phyloP scores from a whole-genome alignment of 805 yeast species.

The Ogataea naganishii region DNA sequence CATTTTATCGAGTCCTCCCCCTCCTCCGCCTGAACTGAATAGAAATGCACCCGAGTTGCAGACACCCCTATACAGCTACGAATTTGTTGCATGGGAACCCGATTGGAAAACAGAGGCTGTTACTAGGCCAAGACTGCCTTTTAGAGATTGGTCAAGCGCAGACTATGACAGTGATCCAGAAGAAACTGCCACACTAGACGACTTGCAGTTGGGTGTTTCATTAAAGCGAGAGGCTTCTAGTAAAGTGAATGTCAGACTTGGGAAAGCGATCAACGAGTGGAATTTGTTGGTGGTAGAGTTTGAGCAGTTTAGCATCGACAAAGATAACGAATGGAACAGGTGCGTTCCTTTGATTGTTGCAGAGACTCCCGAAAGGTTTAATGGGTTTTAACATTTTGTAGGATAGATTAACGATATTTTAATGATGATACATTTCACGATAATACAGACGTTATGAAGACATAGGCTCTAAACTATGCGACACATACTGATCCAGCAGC shows the following conservation, averaged over 20 bases:
- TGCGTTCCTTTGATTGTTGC: conserved; percentile 25
- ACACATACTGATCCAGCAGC: no score
- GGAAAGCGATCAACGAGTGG: conserved; percentile 47
- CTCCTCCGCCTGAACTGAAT: conserved; percentile 36
- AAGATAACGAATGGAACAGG: conserved; percentile 5
- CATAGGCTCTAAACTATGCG: no score
- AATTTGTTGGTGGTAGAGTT: conserved; percentile 36
- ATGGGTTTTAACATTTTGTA: conserved; percentile 11
- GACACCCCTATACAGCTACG: conserved; percentile 16
- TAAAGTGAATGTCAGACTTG: conserved; percentile 19
- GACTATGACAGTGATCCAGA: conserved; percentile 1
- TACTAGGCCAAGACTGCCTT: no score
- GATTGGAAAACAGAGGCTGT: no score
- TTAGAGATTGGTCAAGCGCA: conserved; percentile 2
- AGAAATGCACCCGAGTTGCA: conserved; percentile 17
- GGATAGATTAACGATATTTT: no score
- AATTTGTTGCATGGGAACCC: conserved; percentile 15
- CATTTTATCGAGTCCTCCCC: conserved; percentile 8
- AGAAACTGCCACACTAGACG: conserved; percentile 1
- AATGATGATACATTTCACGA: no score
- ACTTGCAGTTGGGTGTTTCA: conserved; percentile 1
- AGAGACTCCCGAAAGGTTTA: conserved; percentile 21
- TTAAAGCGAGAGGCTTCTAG: background rate
- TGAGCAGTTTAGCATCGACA: conserved; percentile 25
- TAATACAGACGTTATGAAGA: no score